Evolutionary conservation across 768 basidiomycete species (phyloP).

Genomic region (Auricularia auricula-judae): DNA sequence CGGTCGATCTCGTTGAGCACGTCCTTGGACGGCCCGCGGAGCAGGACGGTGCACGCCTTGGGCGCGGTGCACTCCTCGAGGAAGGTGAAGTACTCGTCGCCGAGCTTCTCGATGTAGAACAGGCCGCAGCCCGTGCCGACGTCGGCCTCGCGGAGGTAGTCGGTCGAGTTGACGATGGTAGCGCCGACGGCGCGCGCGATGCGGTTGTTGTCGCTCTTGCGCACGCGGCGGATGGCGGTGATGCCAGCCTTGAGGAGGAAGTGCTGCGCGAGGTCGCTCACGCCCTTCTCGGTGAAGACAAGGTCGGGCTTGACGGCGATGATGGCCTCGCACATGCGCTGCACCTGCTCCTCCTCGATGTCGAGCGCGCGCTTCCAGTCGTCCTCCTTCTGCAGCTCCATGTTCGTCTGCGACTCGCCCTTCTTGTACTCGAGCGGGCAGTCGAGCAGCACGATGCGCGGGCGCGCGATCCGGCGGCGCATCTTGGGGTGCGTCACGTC

Average conservation of each 20-base stretch:
- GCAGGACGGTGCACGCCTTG: conserved; percentile 95
- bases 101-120: conserved; percentile 96
- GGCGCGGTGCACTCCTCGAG: conserved; percentile 82
- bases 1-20: conserved; percentile 97
- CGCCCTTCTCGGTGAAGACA: conserved; percentile 94
- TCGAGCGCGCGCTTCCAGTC: conserved; percentile 90
- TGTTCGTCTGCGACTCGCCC: conserved; percentile 96
- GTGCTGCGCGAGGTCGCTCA: conserved; percentile 93
- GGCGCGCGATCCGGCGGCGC: conserved; percentile 82
- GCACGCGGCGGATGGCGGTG: conserved; percentile 90
- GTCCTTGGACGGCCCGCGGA: conserved; percentile 96
- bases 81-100: conserved; percentile 99
- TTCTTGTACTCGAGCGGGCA: conserved; percentile 99
- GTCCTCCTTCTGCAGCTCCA: conserved; percentile 88
- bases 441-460: conserved; percentile 80
- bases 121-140: conserved; percentile 89
- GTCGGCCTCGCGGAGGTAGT: conserved; percentile 86
- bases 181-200: conserved; percentile 92
- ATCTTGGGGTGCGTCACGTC: conserved; percentile 97
- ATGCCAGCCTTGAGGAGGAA: conserved; percentile 79
- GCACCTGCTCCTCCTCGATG: conserved; percentile 96
- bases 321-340: conserved; percentile 70
- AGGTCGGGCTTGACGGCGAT: conserved; percentile 92
- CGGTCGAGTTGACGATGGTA: conserved; percentile 92
- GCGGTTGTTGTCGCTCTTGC: conserved; percentile 98